A percentile compares a stretch with the other conserved stretches of the same genome.
Conservation (phyloP, 192 early-diverging fungal species). For the Allomyces javanicus region DNA sequence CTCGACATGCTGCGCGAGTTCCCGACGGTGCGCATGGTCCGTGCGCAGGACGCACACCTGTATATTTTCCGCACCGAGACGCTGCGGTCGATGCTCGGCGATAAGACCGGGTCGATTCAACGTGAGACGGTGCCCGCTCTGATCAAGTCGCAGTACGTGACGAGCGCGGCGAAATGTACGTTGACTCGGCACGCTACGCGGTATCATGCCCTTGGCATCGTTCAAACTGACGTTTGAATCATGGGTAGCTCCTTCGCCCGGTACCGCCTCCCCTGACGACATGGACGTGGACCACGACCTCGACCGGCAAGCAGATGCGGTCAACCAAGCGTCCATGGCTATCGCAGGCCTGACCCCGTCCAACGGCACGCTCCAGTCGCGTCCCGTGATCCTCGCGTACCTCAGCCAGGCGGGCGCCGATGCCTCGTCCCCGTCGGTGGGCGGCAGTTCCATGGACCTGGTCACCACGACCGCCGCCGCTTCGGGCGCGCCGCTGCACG, state of each 20-base stretch:
- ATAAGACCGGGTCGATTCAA: constrained; percentile 48
- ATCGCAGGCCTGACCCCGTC: not conserved
- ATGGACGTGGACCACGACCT: no score
- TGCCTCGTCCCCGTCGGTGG: not conserved
- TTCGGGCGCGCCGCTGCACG: not conserved
- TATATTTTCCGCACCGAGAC: constrained; percentile 60
- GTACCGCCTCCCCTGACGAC: no score
- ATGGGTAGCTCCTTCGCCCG: no score
- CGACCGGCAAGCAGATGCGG: not conserved
- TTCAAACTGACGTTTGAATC: no score
- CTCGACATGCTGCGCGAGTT: constrained; percentile 46
- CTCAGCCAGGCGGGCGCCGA: not conserved
- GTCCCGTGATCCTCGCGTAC: not conserved
- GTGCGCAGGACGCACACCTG: constrained; percentile 74
- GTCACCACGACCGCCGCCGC: no score
- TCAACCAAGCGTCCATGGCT: not conserved
- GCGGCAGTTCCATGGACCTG: not conserved
- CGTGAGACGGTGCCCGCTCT: constrained; percentile 71
- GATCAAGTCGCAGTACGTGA: constrained; percentile 57
- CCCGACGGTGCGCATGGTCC: constrained; percentile 53
- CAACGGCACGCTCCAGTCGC: not conserved
- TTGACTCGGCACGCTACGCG: not conserved
- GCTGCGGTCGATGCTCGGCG: constrained; percentile 17
- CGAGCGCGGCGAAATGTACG: not conserved
- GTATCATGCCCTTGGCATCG: no score